phyloP scores from a whole-genome alignment of 495 filamentous ascomycete genomes.

The Tuber aestivum region DNA sequence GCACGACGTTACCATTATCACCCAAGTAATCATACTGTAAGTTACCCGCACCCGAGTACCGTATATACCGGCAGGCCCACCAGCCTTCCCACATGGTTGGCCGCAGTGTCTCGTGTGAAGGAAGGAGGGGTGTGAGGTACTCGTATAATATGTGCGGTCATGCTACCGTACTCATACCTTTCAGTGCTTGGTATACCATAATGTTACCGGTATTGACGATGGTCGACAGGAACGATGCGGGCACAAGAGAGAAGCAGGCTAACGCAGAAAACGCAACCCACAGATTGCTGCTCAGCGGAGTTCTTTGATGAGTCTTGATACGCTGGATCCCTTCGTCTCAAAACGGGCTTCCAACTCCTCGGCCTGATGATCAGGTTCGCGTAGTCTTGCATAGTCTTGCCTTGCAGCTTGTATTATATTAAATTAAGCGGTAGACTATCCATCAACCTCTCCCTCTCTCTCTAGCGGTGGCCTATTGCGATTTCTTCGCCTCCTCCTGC shows the following conservation, averaged over 20 bases:
- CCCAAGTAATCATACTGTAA: too few species aligned
- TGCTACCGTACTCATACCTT: background rate
- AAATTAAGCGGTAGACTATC: background rate
- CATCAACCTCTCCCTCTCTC: background rate
- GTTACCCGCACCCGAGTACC: too few species aligned
- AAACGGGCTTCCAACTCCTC: background rate
- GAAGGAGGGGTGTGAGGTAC: background rate
- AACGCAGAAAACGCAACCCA: background rate
- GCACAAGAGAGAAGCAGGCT: background rate
- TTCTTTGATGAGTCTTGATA: background rate
- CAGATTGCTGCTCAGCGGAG: background rate
- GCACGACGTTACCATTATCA: background rate
- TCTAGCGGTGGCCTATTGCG: slow-evolving; percentile 16
- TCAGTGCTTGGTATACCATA: background rate
- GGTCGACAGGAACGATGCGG: background rate
- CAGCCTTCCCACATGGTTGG: too few species aligned
- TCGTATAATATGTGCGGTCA: background rate
- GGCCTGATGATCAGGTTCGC: background rate
- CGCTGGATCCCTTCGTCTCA: background rate
- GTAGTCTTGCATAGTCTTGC: background rate
- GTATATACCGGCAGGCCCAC: too few species aligned
- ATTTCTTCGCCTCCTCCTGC: slow-evolving; percentile 56
- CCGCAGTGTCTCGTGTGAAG: too few species aligned
- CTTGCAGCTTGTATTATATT: background rate
- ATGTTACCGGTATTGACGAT: too few species aligned